A percentile compares a stretch with the other conserved stretches of the same genome.
These are phyloP conservation scores for Lasiodiplodia sp. DNA, from an alignment of 2,329 filamentous ascomycete genomes.

Conservation along the genomic window DNA sequence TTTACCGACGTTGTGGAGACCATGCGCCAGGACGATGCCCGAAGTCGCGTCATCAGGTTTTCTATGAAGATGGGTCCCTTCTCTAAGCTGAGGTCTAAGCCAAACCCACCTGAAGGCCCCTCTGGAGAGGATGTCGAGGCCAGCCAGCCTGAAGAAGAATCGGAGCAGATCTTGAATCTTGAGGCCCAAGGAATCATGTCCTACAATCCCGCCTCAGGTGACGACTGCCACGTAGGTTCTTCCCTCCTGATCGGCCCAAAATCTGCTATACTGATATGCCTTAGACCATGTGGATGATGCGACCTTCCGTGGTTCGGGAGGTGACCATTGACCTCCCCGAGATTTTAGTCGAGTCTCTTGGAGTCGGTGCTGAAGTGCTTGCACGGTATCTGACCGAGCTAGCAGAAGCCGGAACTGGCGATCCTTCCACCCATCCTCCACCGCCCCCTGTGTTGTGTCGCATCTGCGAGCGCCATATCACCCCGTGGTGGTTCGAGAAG, in stretches of 20 bases:
- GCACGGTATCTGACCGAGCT: slow-evolving; percentile 91
- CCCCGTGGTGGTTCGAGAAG: slow-evolving; percentile 99
- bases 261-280: slow-evolving; percentile 35
- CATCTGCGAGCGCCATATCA: slow-evolving; percentile 96
- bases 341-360: slow-evolving; percentile 89
- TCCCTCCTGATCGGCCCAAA: background rate
- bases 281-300: slow-evolving; percentile 99
- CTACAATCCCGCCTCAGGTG: slow-evolving; percentile 85
- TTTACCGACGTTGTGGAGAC: slow-evolving; percentile 86
- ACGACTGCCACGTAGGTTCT: slow-evolving; percentile 83
- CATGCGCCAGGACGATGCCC: slow-evolving; percentile 89
- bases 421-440: slow-evolving; percentile 77
- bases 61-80: slow-evolving; percentile 46
- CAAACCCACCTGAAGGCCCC: slow-evolving; percentile 36
- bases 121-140: slow-evolving; percentile 42
- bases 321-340: slow-evolving; percentile 94
- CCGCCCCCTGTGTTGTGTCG: slow-evolving; percentile 89
- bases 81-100: slow-evolving; percentile 44
- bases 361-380: slow-evolving; percentile 91
- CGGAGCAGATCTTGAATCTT: slow-evolving; percentile 70
- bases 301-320: slow-evolving; percentile 87
- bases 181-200: slow-evolving; percentile 99
- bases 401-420: slow-evolving; percentile 81
- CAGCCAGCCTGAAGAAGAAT: slow-evolving; percentile 41
- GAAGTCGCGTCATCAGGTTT: slow-evolving; percentile 73